Percentiles rank a stretch among this genome's conserved stretches.
phyloP scores from a whole-genome alignment of 176 grass and related monocot species.

The bread wheat (Triticum aestivum) region DNA sequence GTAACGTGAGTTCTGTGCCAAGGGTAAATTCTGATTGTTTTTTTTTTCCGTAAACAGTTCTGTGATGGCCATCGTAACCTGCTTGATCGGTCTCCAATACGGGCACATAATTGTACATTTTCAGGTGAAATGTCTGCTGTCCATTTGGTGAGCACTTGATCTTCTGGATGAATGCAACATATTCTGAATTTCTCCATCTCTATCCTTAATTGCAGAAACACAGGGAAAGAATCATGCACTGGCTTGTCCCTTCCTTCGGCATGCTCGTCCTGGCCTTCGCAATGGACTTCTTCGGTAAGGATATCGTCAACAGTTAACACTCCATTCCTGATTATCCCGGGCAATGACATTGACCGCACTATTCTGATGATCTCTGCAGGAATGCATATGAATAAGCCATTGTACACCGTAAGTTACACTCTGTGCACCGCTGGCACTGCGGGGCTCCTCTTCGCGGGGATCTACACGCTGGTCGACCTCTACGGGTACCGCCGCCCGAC shows the following conservation, averaged over 20 bases:
- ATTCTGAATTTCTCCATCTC: conserved; percentile 8
- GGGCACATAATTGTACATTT: conserved; percentile 86
- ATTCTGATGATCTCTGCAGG: conserved; percentile 37
- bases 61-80: conserved; percentile 88
- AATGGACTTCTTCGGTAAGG: conserved; percentile 69
- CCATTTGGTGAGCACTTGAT: conserved; percentile 3
- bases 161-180: neutral
- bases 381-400: conserved; percentile 80
- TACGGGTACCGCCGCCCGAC: conserved; percentile 58
- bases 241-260: conserved; percentile 73
- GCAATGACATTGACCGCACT: neutral
- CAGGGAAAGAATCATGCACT: conserved; percentile 65
- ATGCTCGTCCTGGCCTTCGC: conserved; percentile 65
- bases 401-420: conserved; percentile 84
- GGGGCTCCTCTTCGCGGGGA: conserved; percentile 68
- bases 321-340: neutral
- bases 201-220: conserved; percentile 61
- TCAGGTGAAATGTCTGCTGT: conserved; percentile 49
- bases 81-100: conserved; percentile 91
- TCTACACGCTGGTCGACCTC: conserved; percentile 82
- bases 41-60: conserved; percentile 55
- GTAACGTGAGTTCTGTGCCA: neutral
- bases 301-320: neutral
- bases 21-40: conserved; percentile 16
- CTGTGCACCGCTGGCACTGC: conserved; percentile 65